Evolutionary conservation across 202 grass and related monocot species (phyloP).

Genomic region (Carex sylvatica): DNA sequence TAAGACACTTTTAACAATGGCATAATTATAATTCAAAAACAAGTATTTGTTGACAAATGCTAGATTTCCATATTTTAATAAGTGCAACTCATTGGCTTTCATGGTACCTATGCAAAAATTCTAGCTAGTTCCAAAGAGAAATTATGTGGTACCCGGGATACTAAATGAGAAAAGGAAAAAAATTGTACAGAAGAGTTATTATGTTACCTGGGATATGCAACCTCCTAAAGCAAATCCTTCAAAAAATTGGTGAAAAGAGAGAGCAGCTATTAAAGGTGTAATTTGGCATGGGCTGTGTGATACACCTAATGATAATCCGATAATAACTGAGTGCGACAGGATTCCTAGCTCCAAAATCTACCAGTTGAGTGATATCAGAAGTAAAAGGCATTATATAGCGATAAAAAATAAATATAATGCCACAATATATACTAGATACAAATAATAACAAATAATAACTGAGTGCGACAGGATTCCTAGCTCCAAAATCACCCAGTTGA

Average conservation of each 20-base stretch:
- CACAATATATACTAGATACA: conserved; percentile 38
- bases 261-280: conserved; percentile 59
- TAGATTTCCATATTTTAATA: not conserved
- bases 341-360: conserved; percentile 91
- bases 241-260: conserved; percentile 93
- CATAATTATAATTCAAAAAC: not conserved
- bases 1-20: not conserved
- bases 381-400: conserved; percentile 5
- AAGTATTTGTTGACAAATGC: not conserved
- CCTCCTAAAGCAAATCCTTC: conserved; percentile 85
- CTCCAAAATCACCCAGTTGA: conserved; percentile 56
- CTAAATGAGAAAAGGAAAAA: not conserved
- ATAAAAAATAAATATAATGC: not conserved
- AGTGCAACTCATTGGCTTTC: not conserved
- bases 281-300: conserved; percentile 82
- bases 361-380: not conserved
- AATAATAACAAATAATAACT: conserved; percentile 83
- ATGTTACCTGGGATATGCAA: conserved; percentile 74
- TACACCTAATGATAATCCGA: conserved; percentile 78
- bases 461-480: conserved; percentile 85
- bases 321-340: conserved; percentile 82
- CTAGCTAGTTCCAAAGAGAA: not conserved
- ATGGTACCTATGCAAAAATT: not conserved
- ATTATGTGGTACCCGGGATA: not conserved
- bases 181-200: not conserved